These are phyloP conservation scores for Colletotrichum sp. DNA, from an alignment of 2,329 filamentous ascomycete species.

Conservation along the genomic window DNA sequence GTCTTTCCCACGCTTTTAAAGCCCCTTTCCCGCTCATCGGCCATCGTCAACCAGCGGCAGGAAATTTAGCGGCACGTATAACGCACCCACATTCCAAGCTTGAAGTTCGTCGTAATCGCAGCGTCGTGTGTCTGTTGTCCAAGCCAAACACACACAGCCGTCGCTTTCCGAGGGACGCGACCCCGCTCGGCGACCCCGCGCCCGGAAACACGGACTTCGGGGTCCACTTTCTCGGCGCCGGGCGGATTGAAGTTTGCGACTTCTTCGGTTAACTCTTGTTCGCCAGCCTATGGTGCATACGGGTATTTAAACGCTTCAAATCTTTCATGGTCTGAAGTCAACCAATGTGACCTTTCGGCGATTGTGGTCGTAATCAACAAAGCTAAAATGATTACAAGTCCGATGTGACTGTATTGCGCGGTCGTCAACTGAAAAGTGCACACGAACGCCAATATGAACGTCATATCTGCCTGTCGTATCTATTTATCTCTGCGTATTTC, in stretches of 20 bases:
- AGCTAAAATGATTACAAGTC: background rate
- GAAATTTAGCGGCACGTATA: rapidly evolving
- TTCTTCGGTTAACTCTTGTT: background rate
- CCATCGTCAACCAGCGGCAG: rapidly evolving
- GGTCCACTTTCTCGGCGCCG: background rate
- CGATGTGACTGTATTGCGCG: background rate
- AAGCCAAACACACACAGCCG: background rate
- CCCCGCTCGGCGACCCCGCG: background rate
- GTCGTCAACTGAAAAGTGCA: background rate
- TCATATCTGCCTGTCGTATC: background rate
- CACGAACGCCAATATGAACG: too few relatives aligned
- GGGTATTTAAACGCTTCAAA: background rate
- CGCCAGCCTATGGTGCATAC: too few relatives aligned
- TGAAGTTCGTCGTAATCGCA: background rate
- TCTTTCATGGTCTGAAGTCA: background rate
- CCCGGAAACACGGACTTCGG: background rate
- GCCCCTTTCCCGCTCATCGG: background rate
- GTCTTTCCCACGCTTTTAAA: background rate
- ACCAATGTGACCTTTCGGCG: too few relatives aligned
- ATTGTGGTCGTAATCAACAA: too few relatives aligned
- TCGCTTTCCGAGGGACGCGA: background rate
- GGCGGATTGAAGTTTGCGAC: background rate
- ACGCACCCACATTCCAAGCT: background rate
- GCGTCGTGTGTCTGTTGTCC: rapidly evolving
- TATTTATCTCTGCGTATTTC: background rate